Evolutionary conservation across 257 asterid genomes (phyloP).

Genomic region (Jacaranda mimosifolia): DNA sequence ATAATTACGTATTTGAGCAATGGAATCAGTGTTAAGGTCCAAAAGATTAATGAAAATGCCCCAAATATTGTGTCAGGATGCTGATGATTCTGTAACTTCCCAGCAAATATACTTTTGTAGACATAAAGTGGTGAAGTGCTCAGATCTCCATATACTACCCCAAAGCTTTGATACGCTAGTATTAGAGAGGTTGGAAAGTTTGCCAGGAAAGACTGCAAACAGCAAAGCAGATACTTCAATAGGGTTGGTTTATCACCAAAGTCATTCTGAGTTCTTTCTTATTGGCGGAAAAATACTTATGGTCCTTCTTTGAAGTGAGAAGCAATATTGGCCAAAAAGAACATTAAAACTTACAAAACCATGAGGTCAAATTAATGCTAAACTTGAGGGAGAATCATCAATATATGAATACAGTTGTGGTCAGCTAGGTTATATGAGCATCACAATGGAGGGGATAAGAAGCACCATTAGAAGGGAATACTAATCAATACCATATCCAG

Average conservation of each 20-base stretch:
- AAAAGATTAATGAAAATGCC: slow-evolving; percentile 90
- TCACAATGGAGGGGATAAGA: background rate
- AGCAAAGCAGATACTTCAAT: slow-evolving; percentile 35
- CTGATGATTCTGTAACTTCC: slow-evolving; percentile 69
- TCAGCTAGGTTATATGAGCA: slow-evolving; percentile 9
- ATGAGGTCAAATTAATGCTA: background rate
- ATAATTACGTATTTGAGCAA: slow-evolving; percentile 81
- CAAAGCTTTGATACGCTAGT: slow-evolving; percentile 93
- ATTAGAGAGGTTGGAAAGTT: slow-evolving; percentile 60
- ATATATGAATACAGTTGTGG: background rate
- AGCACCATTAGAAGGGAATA: background rate
- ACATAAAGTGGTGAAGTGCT: slow-evolving; percentile 97
- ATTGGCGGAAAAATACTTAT: slow-evolving; percentile 6
- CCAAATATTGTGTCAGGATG: slow-evolving; percentile 78
- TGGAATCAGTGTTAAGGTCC: slow-evolving; percentile 95
- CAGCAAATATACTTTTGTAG: slow-evolving; percentile 71
- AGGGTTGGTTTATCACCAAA: background rate
- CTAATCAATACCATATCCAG: too few relatives aligned
- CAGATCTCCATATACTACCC: slow-evolving; percentile 97
- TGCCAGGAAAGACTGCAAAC: slow-evolving; percentile 67
- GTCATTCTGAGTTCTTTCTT: background rate
- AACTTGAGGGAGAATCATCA: background rate
- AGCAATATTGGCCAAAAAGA: slow-evolving; percentile 6
- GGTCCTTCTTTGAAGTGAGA: background rate
- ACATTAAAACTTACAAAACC: background rate